These are phyloP conservation scores for Lichtheimia ornata DNA, from an alignment of 371 early-diverging fungal species.

Conservation along the genomic window DNA sequence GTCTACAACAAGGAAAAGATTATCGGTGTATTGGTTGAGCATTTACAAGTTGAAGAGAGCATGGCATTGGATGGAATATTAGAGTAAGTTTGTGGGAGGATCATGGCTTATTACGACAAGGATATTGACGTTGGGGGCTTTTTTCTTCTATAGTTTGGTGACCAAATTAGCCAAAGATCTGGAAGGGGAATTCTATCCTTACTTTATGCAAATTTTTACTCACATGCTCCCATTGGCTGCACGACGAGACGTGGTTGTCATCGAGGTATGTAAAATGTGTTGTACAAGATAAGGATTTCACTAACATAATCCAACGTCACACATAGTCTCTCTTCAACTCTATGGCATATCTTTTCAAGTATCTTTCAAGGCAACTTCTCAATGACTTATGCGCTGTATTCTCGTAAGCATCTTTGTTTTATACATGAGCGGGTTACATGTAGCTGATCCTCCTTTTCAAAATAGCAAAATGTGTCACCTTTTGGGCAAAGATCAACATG, in stretches of 20 bases:
- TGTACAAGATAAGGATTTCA: too few relatives aligned
- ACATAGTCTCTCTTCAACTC: constrained; percentile 79
- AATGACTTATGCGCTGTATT: constrained; percentile 74
- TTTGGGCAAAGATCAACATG: constrained; percentile 64
- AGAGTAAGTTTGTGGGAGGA: constrained; percentile 50
- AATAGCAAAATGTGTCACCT: constrained; percentile 67
- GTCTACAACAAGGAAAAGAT: constrained; percentile 87
- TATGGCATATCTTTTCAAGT: constrained; percentile 90
- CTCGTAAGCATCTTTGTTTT: constrained; percentile 33
- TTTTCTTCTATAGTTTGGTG: constrained; percentile 57
- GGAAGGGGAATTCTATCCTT: constrained; percentile 87
- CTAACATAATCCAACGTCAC: too few relatives aligned
- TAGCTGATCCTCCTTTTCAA: neutral
- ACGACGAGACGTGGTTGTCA: constrained; percentile 64
- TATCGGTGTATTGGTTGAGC: constrained; percentile 63
- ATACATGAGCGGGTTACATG: neutral
- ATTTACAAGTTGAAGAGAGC: constrained; percentile 60
- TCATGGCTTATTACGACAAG: neutral
- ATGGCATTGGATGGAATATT: constrained; percentile 77
- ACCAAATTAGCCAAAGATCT: constrained; percentile 87
- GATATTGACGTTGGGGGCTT: neutral
- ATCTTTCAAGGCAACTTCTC: constrained; percentile 70
- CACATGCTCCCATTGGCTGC: constrained; percentile 68
- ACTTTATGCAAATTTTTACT: constrained; percentile 65
- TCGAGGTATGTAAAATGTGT: constrained; percentile 62